Evolutionary conservation across 1,284 basidiomycete genomes (phyloP).

Genomic region (Pyrrhoderma lamaoense): DNA sequence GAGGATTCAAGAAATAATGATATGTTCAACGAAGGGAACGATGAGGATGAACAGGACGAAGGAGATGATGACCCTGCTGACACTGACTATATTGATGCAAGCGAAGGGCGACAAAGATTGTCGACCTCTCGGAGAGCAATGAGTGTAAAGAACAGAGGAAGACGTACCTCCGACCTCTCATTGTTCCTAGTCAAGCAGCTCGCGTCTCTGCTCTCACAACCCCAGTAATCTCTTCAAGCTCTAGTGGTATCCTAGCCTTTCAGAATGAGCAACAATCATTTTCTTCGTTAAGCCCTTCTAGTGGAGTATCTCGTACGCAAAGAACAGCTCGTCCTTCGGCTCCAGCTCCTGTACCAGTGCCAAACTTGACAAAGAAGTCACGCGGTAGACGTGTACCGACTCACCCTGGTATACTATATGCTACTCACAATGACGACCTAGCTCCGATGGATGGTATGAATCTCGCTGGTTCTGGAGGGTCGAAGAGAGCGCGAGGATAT

Average conservation of each 20-base stretch:
- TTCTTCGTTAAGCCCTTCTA: neutral
- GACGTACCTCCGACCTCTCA: neutral
- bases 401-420: constrained; percentile 28
- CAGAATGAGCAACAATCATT: neutral
- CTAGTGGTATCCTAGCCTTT: neutral
- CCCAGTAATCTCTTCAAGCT: constrained; percentile 2
- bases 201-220: constrained; percentile 12
- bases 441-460: constrained; percentile 10
- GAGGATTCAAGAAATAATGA: constrained; percentile 7
- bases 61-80: constrained; percentile 10
- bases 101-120: neutral
- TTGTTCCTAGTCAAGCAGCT: constrained; percentile 15
- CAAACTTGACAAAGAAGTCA: constrained; percentile 67
- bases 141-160: too few species aligned
- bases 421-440: constrained; percentile 23
- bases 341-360: constrained; percentile 57
- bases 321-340: constrained; percentile 12
- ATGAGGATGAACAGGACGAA: constrained; percentile 9
- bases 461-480: constrained; percentile 26
- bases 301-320: neutral
- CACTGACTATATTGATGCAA: constrained; percentile 6
- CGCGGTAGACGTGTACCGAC: constrained; percentile 65
- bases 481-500: constrained; percentile 51
- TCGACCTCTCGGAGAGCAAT: too few species aligned
- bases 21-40: constrained; percentile 1